phyloP scores from a whole-genome alignment of 495 filamentous ascomycete species.

The Aspergillus kassunensis region DNA sequence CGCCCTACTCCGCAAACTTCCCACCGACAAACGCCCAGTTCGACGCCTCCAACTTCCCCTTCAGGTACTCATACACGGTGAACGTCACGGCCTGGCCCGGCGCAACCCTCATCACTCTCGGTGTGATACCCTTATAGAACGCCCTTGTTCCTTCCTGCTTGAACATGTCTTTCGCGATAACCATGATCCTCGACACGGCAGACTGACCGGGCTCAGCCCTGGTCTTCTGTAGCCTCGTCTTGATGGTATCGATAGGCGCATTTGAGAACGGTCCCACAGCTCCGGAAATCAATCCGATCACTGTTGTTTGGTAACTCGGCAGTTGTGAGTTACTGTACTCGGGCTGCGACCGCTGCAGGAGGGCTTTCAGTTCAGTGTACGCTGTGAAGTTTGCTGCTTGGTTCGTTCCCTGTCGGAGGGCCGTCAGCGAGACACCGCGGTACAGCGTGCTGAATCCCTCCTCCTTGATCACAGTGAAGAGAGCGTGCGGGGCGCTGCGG shows the following conservation, averaged over 20 bases:
- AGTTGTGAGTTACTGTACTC: conserved; percentile 56
- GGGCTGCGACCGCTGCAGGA: conserved; percentile 66
- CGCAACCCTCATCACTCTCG: conserved; percentile 93
- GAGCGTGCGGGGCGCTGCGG: conserved; percentile 92
- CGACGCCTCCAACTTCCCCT: conserved; percentile 74
- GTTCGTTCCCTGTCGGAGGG: conserved; percentile 90
- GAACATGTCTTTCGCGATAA: conserved; percentile 89
- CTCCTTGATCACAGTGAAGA: conserved; percentile 87
- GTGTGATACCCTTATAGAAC: conserved; percentile 99
- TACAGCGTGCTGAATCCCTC: conserved; percentile 86
- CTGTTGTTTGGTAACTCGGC: conserved; percentile 82
- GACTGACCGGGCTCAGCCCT: conserved; percentile 76
- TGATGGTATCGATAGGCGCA: conserved; percentile 98
- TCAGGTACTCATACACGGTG: conserved; percentile 92
- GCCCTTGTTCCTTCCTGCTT: conserved; percentile 89
- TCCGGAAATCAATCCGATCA: conserved; percentile 87
- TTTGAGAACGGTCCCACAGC: conserved; percentile 96
- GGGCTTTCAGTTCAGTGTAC: conserved; percentile 87
- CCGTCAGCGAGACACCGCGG: conserved; percentile 88
- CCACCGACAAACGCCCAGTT: conserved; percentile 60
- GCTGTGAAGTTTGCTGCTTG: conserved; percentile 99
- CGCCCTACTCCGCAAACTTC: conserved; percentile 67
- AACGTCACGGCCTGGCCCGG: conserved; percentile 98
- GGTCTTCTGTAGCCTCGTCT: conserved; percentile 91
- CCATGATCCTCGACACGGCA: conserved; percentile 68